Evolutionary conservation across 2,329 filamentous ascomycete species (phyloP), one percentile per base, ranked within the genome.

Genomic region (Cladosporium austrohemisphaericum): DNA sequence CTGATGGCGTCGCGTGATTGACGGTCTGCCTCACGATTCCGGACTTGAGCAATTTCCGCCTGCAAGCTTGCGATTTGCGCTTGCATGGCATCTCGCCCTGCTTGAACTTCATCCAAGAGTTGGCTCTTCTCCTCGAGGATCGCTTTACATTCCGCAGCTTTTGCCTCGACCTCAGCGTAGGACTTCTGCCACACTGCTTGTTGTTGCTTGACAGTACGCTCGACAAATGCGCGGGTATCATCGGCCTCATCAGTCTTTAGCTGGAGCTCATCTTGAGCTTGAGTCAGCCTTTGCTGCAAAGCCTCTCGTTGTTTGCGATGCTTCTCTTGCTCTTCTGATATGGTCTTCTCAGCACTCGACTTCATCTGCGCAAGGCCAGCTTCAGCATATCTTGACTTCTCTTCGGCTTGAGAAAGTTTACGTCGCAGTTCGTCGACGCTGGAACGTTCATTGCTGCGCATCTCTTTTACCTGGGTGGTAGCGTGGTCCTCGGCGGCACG

Each of bases 251-350:
- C 19, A 2, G 29, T 16, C 18, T 35, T 43, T 16, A 11, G 14
- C 31, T 50, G 37, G 3, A 43, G 37, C 22, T 50, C 47, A 4
- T 29, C 25, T 18, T 43, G 37, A 11, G 31, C 37, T 16, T 41
- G 19, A 11, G 11, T 16, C 3, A 50, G 29, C 10, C 47, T 37
- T 11, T 23, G 22, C 16, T 50, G 47, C 13, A 43, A 16, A 14
- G 22, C 22, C 10, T 50, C 47, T 4, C 16, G 23, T 11, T 43
- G 37, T 18, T 41, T 43, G 1, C 38, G 37, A 22, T 43, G 22
- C 9, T 20, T 50, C 7, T 50, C 47, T 29, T 37, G 23, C 29
- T 43, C 47, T 16, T 35, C 16, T 2, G n/a, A 36, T 9, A 50
- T 36, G 7, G 32, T 18, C 20, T 26, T 25, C 25, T 50, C 37